Base-by-base conservation (phyloP, 805 yeast genomes). In the Priceomyces melissophilus region DNA sequence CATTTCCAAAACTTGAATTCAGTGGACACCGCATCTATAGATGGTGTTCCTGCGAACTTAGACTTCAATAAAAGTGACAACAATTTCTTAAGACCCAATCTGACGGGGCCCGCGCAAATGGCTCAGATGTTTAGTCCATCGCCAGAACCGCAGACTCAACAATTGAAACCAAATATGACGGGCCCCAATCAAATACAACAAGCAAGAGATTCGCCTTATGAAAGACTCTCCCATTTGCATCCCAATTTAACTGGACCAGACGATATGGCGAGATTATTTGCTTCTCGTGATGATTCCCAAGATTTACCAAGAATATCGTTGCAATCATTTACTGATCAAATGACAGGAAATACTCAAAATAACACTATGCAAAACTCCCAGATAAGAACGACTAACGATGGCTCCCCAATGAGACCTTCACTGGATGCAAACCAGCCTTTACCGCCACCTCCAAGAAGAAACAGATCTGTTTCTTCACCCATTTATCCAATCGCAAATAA, bases 11-110 rank as follows among this genome's bases (percentile, higher is more conserved):
- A 85, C 53, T 83, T 88, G 41, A 78, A 81, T 47, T 55, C 68
- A 23, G 87, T 86, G 30, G 96, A 88, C 56, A 80, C 87, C 40
- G 89, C 83, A 3, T 76, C 85, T 34, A 74, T 81, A 12, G 81
- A 75, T 50, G 90, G 91, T n/a, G 75, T 76, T 1, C 85, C 88
- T 0, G 65, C 83, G 1, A 75, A 70, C 43, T 65, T 77, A 32
- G 81, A 71, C 47, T 55, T 69, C 27, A 60, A 63, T 32, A 42
- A 41, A 13, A 41, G 41, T 10, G 47, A 54, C 11, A 47, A 48
- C 16, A 26, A 37, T 5, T 48, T 61, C 10, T 55, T 69, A 31
- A 50, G 55, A 43, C 75, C 75, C n/a, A 70, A 69, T 44, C 63
- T 67, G 72, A 69, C 75, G 1, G 75, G 75, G 0, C 75, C 75